phyloP scores from a whole-genome alignment of 225 moss, liverwort and hornwort genomes.

The Pleurozium schreberi region DNA sequence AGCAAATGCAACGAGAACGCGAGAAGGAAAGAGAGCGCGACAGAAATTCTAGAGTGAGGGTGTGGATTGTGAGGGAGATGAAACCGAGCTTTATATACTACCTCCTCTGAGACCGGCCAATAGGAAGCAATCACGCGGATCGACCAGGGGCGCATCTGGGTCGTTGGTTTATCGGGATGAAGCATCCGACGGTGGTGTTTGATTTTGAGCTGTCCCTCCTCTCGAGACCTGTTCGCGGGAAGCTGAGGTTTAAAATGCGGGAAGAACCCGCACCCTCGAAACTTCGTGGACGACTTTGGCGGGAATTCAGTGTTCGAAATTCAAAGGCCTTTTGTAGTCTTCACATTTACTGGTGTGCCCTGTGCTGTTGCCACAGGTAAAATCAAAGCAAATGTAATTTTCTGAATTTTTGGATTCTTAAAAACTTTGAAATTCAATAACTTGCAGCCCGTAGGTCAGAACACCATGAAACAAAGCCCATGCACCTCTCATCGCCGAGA shows the following conservation, averaged over 20 bases:
- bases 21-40: rapidly evolving
- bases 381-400: no score
- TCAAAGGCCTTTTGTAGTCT: no score
- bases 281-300: background rate
- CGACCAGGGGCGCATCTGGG: background rate
- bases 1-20: no score
- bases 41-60: no score
- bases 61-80: rapidly evolving
- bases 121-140: background rate
- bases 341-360: no score
- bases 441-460: no score
- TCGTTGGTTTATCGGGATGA: background rate
- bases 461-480: no score
- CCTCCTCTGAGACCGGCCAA: background rate
- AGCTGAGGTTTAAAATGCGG: background rate
- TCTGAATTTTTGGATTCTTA: no score
- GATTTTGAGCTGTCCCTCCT: background rate
- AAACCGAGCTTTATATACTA: background rate
- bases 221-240: constrained; percentile 2
- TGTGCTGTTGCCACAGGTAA: no score
- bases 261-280: background rate
- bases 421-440: no score
- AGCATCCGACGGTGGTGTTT: background rate
- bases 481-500: no score
- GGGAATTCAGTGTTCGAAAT: background rate